Conservation (phyloP, 257 asterid species). For the Nicotiana obtusifolia region DNA sequence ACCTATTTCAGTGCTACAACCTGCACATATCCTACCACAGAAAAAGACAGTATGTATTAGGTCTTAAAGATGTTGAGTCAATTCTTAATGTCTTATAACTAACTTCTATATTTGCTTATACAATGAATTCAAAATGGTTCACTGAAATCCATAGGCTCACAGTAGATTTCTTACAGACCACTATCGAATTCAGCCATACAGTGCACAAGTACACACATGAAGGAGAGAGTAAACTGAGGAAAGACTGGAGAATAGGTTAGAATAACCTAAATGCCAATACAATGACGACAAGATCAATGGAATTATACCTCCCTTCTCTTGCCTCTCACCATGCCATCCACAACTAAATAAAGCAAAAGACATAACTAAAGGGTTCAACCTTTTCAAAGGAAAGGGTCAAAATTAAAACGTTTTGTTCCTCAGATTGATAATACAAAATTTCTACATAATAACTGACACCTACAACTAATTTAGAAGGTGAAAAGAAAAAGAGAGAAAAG, state of each 20-base stretch:
- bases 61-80: neutral
- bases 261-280: neutral
- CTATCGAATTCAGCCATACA: neutral
- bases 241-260: neutral
- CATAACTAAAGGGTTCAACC: neutral
- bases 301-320: conserved; percentile 5
- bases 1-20: conserved; percentile 78
- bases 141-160: neutral
- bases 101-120: neutral
- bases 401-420: neutral
- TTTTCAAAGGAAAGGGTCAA: neutral
- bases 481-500: neutral
- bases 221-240: neutral
- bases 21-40: conserved; percentile 80
- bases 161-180: neutral
- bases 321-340: neutral
- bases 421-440: neutral
- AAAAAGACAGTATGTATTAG: neutral
- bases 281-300: neutral
- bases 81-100: conserved; percentile 1
- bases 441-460: neutral
- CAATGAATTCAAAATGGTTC: neutral
- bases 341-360: neutral
- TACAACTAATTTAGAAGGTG: conserved; percentile 1
- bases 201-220: neutral